phyloP scores from a whole-genome alignment of 805 yeast genomes.

The Wickerhamiella sorbophila region DNA sequence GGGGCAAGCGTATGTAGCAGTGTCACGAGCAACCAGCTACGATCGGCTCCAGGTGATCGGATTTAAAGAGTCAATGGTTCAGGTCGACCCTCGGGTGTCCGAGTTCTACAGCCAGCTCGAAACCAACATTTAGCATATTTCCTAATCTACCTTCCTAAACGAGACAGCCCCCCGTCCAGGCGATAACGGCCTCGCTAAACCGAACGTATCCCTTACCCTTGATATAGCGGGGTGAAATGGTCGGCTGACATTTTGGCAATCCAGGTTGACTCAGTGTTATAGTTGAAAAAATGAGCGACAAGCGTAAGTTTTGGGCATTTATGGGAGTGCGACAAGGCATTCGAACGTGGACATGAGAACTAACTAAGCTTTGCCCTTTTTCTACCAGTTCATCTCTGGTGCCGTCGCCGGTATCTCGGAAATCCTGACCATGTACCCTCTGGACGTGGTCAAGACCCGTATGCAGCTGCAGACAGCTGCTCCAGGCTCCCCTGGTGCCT shows the following conservation, averaged over 20 bases:
- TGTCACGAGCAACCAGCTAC: slow-evolving; percentile 77
- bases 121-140: background rate
- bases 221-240: too few species aligned
- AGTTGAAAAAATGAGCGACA: background rate
- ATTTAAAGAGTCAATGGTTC: slow-evolving; percentile 49
- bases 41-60: slow-evolving; percentile 70
- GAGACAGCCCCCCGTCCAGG: background rate
- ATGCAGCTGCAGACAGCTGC: slow-evolving; percentile 65
- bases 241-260: too few species aligned
- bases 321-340: background rate
- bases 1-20: slow-evolving; percentile 94
- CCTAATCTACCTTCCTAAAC: background rate
- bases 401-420: slow-evolving; percentile 97
- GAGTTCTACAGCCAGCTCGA: slow-evolving; percentile 39
- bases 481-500: slow-evolving; percentile 34
- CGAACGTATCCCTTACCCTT: background rate
- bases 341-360: background rate
- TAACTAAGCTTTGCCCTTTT: slow-evolving; percentile 62
- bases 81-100: slow-evolving; percentile 55
- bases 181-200: background rate
- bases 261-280: background rate
- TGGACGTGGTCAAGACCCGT: slow-evolving; percentile 94
- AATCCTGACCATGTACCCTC: slow-evolving; percentile 86
- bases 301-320: background rate
- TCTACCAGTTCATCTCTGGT: slow-evolving; percentile 83